Conservation (phyloP, 768 basidiomycete genomes). For the Tulasnella calospora region DNA sequence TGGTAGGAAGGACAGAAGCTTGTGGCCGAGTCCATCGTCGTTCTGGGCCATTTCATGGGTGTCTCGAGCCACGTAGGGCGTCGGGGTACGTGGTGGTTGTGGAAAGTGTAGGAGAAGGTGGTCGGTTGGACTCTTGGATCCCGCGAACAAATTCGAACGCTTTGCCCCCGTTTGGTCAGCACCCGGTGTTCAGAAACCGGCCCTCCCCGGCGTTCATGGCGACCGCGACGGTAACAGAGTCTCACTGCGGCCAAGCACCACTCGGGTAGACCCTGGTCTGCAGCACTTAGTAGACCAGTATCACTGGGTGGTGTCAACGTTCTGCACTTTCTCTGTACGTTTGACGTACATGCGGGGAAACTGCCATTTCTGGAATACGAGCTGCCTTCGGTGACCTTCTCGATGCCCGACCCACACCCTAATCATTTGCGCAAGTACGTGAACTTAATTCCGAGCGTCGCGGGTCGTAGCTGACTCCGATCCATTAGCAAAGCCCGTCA, state of each 20-base stretch:
- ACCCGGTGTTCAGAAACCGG: background rate
- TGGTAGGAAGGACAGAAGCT: constrained; percentile 31
- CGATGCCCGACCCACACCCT: background rate
- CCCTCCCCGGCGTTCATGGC: background rate
- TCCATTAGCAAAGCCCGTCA: too few species aligned
- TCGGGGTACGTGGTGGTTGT: background rate
- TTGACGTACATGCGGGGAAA: background rate
- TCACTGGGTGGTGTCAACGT: too few species aligned
- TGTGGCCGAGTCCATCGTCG: constrained; percentile 21
- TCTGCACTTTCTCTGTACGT: background rate
- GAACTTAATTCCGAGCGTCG: background rate
- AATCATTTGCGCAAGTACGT: too few species aligned
- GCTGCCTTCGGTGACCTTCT: background rate
- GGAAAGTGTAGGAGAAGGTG: background rate
- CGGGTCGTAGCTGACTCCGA: background rate
- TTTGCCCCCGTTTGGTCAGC: constrained; percentile 5
- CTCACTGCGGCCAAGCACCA: background rate
- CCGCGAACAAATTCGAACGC: constrained; percentile 7
- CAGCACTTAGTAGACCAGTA: too few species aligned
- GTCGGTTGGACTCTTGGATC: background rate
- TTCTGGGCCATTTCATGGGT: constrained; percentile 21
- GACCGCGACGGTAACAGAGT: too few species aligned
- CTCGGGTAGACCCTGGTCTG: background rate
- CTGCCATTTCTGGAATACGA: background rate
- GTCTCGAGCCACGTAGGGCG: background rate